Percentiles rank a stretch among this genome's conserved stretches.
Conservation (phyloP, 148 eudicot genomes). For the Rhododendron ferrugineum region DNA sequence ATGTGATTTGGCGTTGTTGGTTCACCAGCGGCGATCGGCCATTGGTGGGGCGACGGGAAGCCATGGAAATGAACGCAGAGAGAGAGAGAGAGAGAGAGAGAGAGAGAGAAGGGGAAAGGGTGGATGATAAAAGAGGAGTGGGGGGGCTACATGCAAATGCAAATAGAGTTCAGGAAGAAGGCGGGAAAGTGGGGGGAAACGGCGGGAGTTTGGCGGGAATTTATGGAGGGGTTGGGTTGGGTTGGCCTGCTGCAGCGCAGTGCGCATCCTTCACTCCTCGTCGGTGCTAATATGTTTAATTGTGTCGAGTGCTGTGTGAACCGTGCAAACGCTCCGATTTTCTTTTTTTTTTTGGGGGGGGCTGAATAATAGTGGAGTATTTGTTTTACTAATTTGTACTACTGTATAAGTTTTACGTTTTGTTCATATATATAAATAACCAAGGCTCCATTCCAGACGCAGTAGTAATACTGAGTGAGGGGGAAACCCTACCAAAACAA, state of each 20-base stretch:
- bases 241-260: neutral
- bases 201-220: constrained; percentile 18
- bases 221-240: neutral
- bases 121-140: neutral
- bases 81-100: constrained; percentile 3
- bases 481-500: no score
- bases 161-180: neutral
- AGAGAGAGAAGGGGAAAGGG: no score
- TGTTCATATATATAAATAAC: no score
- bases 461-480: no score
- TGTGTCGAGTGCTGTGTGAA: neutral
- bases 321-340: neutral
- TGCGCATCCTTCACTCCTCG: neutral
- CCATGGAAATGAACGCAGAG: constrained; percentile 29
- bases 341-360: neutral
- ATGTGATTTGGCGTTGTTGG: constrained; percentile 81
- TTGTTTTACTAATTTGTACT: no score
- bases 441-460: no score
- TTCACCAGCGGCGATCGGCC: constrained; percentile 89
- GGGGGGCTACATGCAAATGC: neutral
- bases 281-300: neutral
- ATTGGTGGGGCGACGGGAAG: constrained; percentile 47
- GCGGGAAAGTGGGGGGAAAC: neutral
- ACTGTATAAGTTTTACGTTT: no score
- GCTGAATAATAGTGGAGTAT: neutral